Conservation (phyloP, 306 rosid genomes). For the Dryas drummondii region DNA sequence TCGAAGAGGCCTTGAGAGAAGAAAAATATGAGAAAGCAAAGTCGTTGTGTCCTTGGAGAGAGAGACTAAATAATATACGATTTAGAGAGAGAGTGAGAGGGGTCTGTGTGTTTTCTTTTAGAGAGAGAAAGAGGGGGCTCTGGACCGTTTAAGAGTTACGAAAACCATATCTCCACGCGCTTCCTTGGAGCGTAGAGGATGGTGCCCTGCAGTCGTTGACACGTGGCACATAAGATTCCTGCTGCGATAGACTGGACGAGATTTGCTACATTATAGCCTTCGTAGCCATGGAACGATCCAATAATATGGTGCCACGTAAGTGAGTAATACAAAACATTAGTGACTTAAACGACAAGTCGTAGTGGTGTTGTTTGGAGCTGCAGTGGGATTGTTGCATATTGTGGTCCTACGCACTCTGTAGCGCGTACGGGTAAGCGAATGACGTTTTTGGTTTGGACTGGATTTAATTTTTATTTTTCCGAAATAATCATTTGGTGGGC, state of each 20-base stretch:
- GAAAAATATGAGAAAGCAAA: constrained; percentile 30
- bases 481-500: constrained; percentile 9
- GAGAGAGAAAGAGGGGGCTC: constrained; percentile 34
- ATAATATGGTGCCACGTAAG: constrained; percentile 14
- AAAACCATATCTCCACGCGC: constrained; percentile 32
- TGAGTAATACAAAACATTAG: too few species aligned
- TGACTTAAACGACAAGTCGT: constrained; percentile 2
- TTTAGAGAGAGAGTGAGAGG: not conserved
- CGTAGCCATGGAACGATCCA: accelerated
- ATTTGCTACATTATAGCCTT: not conserved
- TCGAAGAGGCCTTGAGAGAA: constrained; percentile 21
- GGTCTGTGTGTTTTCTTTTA: constrained; percentile 2
- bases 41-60: constrained; percentile 32
- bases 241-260: not conserved
- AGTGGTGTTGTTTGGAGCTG: not conserved
- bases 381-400: not conserved
- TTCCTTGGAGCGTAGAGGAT: constrained; percentile 15
- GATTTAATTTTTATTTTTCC: not conserved
- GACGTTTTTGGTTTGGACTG: constrained; percentile 4
- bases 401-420: constrained; percentile 6
- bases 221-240: constrained; percentile 52
- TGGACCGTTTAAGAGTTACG: constrained; percentile 33
- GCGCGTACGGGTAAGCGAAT: constrained; percentile 37
- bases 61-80: not conserved
- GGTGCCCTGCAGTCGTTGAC: not conserved